Conservation (phyloP, 2,329 filamentous ascomycete genomes). For the Cercospora sp. region DNA sequence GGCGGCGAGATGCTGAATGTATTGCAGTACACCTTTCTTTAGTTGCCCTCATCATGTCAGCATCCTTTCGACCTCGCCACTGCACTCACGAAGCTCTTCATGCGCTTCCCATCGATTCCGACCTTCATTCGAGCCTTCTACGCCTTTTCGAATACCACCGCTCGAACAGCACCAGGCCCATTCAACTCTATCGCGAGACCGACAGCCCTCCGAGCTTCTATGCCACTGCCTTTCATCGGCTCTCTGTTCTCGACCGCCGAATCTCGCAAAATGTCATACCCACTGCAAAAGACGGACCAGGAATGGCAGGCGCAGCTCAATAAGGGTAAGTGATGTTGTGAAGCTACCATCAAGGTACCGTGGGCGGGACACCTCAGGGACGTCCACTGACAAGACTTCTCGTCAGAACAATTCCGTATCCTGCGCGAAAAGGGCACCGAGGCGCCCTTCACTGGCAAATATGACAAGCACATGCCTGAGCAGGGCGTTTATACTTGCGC, state of each 20-base stretch:
- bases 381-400: background rate
- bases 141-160: constrained; percentile 49
- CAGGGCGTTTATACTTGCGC: constrained; percentile 83
- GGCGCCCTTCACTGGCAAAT: constrained; percentile 73
- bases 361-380: background rate
- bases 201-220: constrained; percentile 50
- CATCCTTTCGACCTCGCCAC: constrained; percentile 8
- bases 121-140: constrained; percentile 52
- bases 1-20: constrained; percentile 1
- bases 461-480: constrained; percentile 78
- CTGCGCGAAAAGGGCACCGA: constrained; percentile 93
- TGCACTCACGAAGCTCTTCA: constrained; percentile 31
- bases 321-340: constrained; percentile 53
- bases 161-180: constrained; percentile 30
- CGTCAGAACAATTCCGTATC: constrained; percentile 87
- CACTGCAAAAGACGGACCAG: constrained; percentile 75
- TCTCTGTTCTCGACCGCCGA: constrained; percentile 68
- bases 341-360: constrained; percentile 23
- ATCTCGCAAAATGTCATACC: constrained; percentile 66
- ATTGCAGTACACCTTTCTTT: background rate
- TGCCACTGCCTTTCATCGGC: constrained; percentile 79
- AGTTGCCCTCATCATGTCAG: background rate
- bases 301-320: constrained; percentile 89
- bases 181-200: constrained; percentile 36
- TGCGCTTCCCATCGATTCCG: constrained; percentile 51